phyloP scores from a whole-genome alignment of 306 rosid genomes.

The Prunus persica region DNA sequence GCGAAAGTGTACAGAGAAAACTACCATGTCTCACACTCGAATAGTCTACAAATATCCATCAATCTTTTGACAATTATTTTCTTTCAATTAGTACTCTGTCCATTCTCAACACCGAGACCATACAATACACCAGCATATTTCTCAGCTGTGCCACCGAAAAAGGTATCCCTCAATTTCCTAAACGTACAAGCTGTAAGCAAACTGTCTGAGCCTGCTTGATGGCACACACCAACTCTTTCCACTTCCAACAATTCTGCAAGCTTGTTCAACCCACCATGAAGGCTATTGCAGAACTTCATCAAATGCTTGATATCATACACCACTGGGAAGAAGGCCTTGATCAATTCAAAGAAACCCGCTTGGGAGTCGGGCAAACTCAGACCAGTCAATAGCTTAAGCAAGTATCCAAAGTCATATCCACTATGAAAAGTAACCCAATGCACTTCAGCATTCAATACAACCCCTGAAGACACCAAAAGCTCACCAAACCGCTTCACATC shows the following conservation, averaged over 20 bases:
- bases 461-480: constrained; percentile 66
- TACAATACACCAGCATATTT: constrained; percentile 62
- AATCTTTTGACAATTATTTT: constrained; percentile 31
- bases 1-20: constrained; percentile 52
- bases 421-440: constrained; percentile 69
- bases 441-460: constrained; percentile 47
- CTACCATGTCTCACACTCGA: constrained; percentile 44
- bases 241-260: constrained; percentile 68
- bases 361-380: constrained; percentile 46
- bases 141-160: constrained; percentile 58
- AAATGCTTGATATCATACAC: constrained; percentile 66
- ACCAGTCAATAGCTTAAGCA: constrained; percentile 63
- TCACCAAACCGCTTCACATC: constrained; percentile 60
- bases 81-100: constrained; percentile 57
- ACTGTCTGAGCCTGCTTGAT: constrained; percentile 79
- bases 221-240: constrained; percentile 63
- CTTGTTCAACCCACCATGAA: constrained; percentile 70
- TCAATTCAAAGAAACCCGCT: constrained; percentile 52
- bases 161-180: constrained; percentile 59
- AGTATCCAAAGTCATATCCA: constrained; percentile 67
- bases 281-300: constrained; percentile 78
- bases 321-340: constrained; percentile 50
- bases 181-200: constrained; percentile 50
- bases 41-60: constrained; percentile 46
- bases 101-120: constrained; percentile 61